A percentile compares a stretch with the other conserved stretches of the same genome.
Conservation (phyloP, 1,139 yeast species). For the Nakaseomyces kungkrabaensis region DNA sequence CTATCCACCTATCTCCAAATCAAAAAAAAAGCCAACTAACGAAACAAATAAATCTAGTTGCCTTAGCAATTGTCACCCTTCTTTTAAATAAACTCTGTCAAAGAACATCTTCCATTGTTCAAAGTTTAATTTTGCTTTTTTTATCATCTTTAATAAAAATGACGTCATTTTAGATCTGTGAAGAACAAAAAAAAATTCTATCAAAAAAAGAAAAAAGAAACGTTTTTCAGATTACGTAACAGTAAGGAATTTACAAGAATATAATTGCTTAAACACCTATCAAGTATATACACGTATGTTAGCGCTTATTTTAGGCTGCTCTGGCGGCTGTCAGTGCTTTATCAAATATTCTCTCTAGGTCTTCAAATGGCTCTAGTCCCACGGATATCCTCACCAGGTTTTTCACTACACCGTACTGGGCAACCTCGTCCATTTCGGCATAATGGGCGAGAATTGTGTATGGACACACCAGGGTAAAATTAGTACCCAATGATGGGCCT, state of each 20-base stretch:
- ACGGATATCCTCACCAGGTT: constrained; percentile 75
- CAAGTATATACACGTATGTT: too few relatives aligned
- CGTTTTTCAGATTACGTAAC: neutral
- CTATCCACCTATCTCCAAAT: neutral
- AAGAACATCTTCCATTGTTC: too few relatives aligned
- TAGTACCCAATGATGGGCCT: constrained; percentile 93
- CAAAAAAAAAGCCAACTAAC: neutral
- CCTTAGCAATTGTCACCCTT: too few relatives aligned
- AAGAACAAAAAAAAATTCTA: too few relatives aligned
- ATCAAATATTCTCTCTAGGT: constrained; percentile 40
- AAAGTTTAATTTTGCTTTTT: too few relatives aligned
- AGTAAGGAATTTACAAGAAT: too few relatives aligned
- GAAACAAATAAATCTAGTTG: neutral
- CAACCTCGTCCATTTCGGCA: constrained; percentile 72
- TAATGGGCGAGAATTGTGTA: constrained; percentile 86
- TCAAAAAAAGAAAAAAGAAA: neutral
- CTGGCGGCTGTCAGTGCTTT: constrained; percentile 38
- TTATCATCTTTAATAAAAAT: neutral
- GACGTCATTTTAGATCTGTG: neutral
- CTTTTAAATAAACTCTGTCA: too few relatives aligned
- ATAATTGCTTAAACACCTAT: too few relatives aligned
- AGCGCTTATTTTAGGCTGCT: neutral
- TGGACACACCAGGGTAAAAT: constrained; percentile 87
- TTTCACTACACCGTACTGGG: constrained; percentile 76
- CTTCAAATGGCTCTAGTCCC: constrained; percentile 46